phyloP scores from a whole-genome alignment of 345 rosid species.

The Hypericum androsaemum region DNA sequence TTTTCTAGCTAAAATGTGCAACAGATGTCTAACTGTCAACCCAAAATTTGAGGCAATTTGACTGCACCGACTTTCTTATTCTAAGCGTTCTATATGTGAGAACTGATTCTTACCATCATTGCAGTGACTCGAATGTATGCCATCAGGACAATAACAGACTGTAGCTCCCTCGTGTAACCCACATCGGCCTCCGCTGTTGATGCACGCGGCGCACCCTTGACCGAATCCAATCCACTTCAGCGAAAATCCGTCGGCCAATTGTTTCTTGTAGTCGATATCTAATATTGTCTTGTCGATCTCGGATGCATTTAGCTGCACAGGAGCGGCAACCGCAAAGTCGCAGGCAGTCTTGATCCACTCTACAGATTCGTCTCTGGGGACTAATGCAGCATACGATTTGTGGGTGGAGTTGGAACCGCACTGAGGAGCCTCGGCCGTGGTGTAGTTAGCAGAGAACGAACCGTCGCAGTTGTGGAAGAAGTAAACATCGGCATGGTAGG shows the following conservation, averaged over 20 bases:
- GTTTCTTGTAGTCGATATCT: slow-evolving; percentile 7
- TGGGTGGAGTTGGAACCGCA: slow-evolving; percentile 4
- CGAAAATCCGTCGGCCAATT: slow-evolving; percentile 12
- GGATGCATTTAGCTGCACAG: slow-evolving; percentile 10
- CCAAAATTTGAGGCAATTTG: not conserved
- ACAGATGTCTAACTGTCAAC: not conserved
- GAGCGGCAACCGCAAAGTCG: slow-evolving; percentile 10
- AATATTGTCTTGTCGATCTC: slow-evolving; percentile 1
- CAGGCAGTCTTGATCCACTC: slow-evolving; percentile 8
- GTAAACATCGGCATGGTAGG: slow-evolving; percentile 15
- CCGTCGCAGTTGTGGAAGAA: slow-evolving; percentile 18
- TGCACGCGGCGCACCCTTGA: slow-evolving; percentile 13
- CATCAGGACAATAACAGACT: slow-evolving; percentile 21
- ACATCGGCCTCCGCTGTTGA: slow-evolving; percentile 20
- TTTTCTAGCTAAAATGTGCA: too few relatives aligned
- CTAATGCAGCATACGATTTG: slow-evolving; percentile 15
- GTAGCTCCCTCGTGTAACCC: slow-evolving; percentile 12
- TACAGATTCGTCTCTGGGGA: slow-evolving; percentile 8
- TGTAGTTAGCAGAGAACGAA: slow-evolving; percentile 10
- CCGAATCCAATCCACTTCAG: slow-evolving; percentile 21
- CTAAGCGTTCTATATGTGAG: not conserved
- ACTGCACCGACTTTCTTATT: not conserved
- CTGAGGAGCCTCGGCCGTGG: not conserved
- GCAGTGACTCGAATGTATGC: slow-evolving; percentile 13
- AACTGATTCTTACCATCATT: slow-evolving; percentile 10